Percentiles rank a stretch among this genome's conserved stretches.
phyloP scores from a whole-genome alignment of 805 yeast species.

The Candida alai region DNA sequence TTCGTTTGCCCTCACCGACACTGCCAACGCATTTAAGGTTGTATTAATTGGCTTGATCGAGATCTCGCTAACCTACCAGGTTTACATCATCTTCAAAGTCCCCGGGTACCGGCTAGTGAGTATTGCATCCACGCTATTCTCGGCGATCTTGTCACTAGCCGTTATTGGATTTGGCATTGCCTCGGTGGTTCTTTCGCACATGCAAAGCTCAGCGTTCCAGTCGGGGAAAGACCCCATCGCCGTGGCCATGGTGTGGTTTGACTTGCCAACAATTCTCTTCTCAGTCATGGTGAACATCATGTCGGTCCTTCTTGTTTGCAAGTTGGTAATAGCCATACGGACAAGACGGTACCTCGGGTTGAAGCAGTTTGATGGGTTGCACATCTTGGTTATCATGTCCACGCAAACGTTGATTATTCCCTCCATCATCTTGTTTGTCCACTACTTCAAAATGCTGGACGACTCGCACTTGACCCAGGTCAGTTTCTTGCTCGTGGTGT shows the following conservation, averaged over 20 bases:
- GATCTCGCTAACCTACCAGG: constrained; percentile 66
- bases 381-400: constrained; percentile 75
- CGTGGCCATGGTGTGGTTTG: constrained; percentile 17
- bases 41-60: constrained; percentile 61
- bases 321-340: constrained; percentile 64
- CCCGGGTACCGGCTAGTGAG: constrained; percentile 43
- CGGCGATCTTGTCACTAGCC: constrained; percentile 42
- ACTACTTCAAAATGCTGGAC: constrained; percentile 17
- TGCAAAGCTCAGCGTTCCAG: not conserved
- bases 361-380: constrained; percentile 78
- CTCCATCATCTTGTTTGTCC: constrained; percentile 56
- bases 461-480: constrained; percentile 45
- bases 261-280: constrained; percentile 59
- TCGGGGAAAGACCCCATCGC: constrained; percentile 33
- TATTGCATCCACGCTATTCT: constrained; percentile 29
- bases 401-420: constrained; percentile 82
- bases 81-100: constrained; percentile 63
- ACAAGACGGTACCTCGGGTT: constrained; percentile 75
- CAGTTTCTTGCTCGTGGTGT: constrained; percentile 58
- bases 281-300: constrained; percentile 64
- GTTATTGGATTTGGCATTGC: constrained; percentile 59
- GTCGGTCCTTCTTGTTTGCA: constrained; percentile 57
- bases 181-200: constrained; percentile 31
- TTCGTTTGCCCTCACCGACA: constrained; percentile 51
- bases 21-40: constrained; percentile 57